Conservation (phyloP, 225 moss, liverwort and hornwort species). For the Thuidium tamariscinum region DNA sequence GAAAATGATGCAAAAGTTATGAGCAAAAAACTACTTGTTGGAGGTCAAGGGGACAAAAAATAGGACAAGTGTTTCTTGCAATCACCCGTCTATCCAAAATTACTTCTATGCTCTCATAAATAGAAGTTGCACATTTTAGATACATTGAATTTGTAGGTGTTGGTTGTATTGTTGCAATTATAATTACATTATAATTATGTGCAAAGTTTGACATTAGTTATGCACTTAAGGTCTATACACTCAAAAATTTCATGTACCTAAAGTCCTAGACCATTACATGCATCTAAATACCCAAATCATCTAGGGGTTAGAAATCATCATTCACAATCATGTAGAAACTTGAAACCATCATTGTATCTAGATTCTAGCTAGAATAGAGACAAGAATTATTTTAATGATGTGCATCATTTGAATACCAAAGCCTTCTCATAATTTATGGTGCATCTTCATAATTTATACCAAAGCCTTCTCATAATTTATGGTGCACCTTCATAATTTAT, state of each 20-base stretch:
- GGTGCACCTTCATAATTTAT: neutral
- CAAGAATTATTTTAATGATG: neutral
- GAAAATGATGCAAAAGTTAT: too few relatives aligned
- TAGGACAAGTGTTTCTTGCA: too few relatives aligned
- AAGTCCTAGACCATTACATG: neutral
- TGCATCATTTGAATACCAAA: neutral
- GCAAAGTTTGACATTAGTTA: neutral
- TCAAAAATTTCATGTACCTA: neutral
- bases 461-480: neutral
- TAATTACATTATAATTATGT: neutral
- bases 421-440: too few relatives aligned
- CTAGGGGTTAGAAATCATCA: neutral
- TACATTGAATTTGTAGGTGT: neutral
- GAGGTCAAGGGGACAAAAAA: too few relatives aligned
- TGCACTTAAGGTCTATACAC: neutral
- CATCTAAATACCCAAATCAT: too few relatives aligned
- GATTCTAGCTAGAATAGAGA: neutral
- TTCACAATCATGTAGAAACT: accelerated
- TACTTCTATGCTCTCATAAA: neutral
- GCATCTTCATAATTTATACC: too few relatives aligned
- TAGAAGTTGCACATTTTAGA: neutral
- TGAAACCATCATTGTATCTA: neutral
- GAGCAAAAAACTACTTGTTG: too few relatives aligned
- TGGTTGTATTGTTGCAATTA: neutral
- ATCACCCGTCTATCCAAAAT: too few relatives aligned